Percentiles rank a stretch among this genome's conserved stretches.
Evolutionary conservation across 345 rosid species (phyloP).

Genomic region (Zanthoxylum bungeanum): DNA sequence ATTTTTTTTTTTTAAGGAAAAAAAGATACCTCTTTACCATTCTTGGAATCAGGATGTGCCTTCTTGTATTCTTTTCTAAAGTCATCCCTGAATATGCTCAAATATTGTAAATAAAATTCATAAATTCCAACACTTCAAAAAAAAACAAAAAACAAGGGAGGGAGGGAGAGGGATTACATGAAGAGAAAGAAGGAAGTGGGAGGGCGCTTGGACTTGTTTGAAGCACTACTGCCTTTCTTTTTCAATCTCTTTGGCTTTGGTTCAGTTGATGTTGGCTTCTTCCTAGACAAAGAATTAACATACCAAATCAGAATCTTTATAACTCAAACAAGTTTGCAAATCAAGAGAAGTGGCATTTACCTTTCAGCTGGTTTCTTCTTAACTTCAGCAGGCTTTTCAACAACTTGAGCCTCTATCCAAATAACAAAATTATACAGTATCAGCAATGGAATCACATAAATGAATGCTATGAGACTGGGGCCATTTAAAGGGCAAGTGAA

Average conservation of each 20-base stretch:
- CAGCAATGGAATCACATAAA: not conserved
- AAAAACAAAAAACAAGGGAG: not conserved
- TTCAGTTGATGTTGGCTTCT: constrained; percentile 58
- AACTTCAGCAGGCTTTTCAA: constrained; percentile 56
- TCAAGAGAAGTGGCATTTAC: constrained; percentile 14
- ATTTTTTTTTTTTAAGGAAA: no score
- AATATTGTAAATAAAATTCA: constrained; percentile 7
- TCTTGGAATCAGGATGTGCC: constrained; percentile 54
- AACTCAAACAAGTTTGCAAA: not conserved
- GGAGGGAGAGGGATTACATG: constrained; percentile 38
- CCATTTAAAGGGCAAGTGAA: not conserved
- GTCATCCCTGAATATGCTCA: constrained; percentile 48
- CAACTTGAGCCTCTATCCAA: constrained; percentile 65
- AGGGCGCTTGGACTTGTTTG: constrained; percentile 70
- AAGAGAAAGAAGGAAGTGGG: constrained; percentile 86
- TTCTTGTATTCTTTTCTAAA: constrained; percentile 64
- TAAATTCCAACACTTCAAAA: no score
- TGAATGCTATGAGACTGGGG: not conserved
- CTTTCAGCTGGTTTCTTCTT: constrained; percentile 69
- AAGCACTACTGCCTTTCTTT: constrained; percentile 40
- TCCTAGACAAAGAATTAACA: constrained; percentile 30
- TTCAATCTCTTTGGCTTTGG: constrained; percentile 65
- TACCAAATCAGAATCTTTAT: not conserved
- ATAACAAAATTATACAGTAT: not conserved
- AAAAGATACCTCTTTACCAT: constrained; percentile 51